Evolutionary conservation across 192 early-diverging fungal genomes (phyloP), one percentile per base, ranked within the genome.

Genomic region (Backusella mclennaniae): DNA sequence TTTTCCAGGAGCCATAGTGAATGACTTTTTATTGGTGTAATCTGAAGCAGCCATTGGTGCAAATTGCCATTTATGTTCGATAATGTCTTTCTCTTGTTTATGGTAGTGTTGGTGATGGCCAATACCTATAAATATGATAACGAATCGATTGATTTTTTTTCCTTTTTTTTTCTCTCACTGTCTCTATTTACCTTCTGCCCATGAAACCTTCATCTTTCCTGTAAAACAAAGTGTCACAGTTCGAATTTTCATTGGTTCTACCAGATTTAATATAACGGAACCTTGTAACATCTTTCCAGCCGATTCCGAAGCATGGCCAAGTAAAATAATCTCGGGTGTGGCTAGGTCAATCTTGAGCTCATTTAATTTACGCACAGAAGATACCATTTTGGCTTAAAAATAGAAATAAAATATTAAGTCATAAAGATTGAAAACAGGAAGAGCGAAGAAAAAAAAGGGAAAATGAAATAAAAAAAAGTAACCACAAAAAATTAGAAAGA

Each of bases 11-110:
- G 76, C 78, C 70, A 88, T 76, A 6, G 74, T 66, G 38, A 80
- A 67, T 0, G 71, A 52, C 17, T 85, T 84, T 49, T 85, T 86
- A 42, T 85, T 81, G 14, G 85, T 31, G 44, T 81, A 73, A 12
- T 69, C 35, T 69, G n/a, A 17, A n/a, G 35, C 7, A 12, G 81
- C 36, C 21, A 41, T 35, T 35, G 76, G 77, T 3, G 87, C 66
- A 73, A 92, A 92, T 31, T 39, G 36, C 90, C 90, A 92, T 19
- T 84, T 74, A 35, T 90, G 88, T 21, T 87, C 69, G 21, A 85
- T 63, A 23, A 92, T 66, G 31, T 83, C 78, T 39, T 81, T 36
- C 75, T 85, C 78, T 63, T 83, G 71, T 21, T 76, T 46, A 63
- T 76, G 73, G 36, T 80, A 77, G 6, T 66, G 71, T 71, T 84